phyloP scores from a whole-genome alignment of 1,284 basidiomycete genomes.

The Ganoderma sinense region DNA sequence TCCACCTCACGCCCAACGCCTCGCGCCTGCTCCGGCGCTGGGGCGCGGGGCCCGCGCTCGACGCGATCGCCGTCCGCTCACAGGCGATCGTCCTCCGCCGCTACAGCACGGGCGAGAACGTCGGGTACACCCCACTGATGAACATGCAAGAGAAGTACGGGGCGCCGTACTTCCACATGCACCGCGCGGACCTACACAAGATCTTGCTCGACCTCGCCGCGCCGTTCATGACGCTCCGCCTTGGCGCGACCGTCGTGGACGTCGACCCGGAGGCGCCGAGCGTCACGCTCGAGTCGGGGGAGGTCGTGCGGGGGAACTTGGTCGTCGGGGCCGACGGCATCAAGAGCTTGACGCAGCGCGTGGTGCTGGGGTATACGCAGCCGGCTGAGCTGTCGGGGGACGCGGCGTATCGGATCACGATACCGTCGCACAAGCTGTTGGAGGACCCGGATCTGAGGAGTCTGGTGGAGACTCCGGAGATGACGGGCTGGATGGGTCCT shows the following conservation, averaged over 20 bases:
- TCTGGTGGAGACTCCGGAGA: conserved; percentile 48
- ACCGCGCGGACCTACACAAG: conserved; percentile 66
- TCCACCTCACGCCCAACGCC: conserved; percentile 57
- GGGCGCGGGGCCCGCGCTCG: conserved; percentile 48
- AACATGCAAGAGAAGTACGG: conserved; percentile 47
- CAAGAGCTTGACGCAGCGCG: conserved; percentile 58
- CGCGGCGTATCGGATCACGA: conserved; percentile 55
- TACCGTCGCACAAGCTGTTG: conserved; percentile 54
- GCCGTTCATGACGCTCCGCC: conserved; percentile 52
- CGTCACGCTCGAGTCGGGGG: conserved; percentile 48
- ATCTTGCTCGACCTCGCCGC: conserved; percentile 58
- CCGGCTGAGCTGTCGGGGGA: conserved; percentile 57
- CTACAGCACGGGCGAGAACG: conserved; percentile 49
- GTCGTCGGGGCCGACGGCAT: conserved; percentile 56
- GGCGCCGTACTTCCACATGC: conserved; percentile 55
- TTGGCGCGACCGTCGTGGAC: conserved; percentile 50
- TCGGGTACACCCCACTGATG: conserved; percentile 51
- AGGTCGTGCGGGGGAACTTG: conserved; percentile 48
- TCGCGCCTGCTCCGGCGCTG: conserved; percentile 49
- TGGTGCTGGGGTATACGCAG: conserved; percentile 45
- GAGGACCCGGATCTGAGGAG: conserved; percentile 56
- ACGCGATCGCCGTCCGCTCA: conserved; percentile 47
- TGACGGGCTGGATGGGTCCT: conserved; percentile 55
- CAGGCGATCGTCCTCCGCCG: conserved; percentile 50
- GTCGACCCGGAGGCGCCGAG: conserved; percentile 48